phyloP scores from a whole-genome alignment of 1,284 basidiomycete species.

The Violaceomyces palustris region DNA sequence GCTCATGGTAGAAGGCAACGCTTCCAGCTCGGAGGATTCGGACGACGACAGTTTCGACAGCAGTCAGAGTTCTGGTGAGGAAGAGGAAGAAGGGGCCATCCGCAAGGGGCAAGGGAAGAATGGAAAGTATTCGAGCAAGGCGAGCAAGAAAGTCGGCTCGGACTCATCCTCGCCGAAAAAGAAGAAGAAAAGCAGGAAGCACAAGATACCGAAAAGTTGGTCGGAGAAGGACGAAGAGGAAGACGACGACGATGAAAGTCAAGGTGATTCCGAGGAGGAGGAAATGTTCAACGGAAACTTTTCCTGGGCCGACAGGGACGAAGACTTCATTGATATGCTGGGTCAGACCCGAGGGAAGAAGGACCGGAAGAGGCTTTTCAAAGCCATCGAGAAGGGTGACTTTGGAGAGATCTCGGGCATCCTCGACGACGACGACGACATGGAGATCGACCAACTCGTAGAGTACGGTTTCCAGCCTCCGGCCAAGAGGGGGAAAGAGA shows the following conservation, averaged over 20 bases:
- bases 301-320: conserved; percentile 63
- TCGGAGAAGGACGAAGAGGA: conserved; percentile 15
- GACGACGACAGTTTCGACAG: conserved; percentile 18
- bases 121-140: no score
- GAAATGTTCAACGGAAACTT: conserved; percentile 51
- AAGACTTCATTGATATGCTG: conserved; percentile 63
- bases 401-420: conserved; percentile 52
- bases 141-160: no score
- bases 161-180: no score
- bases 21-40: conserved; percentile 8
- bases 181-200: conserved; percentile 13
- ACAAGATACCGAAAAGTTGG: conserved; percentile 3
- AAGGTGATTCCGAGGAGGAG: conserved; percentile 30
- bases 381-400: conserved; percentile 62
- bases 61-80: no score
- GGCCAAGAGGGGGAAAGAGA: conserved; percentile 25
- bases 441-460: no score
- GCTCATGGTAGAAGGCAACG: neutral
- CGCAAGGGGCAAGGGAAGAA: no score
- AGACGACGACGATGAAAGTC: conserved; percentile 6
- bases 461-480: conserved; percentile 26
- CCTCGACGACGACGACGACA: conserved; percentile 49
- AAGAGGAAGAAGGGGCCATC: no score
- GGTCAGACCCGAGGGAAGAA: conserved; percentile 49
- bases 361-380: conserved; percentile 62